A percentile compares a stretch with the other conserved stretches of the same genome.
phyloP scores from a whole-genome alignment of 2,329 filamentous ascomycete species.

The Arthrobotrys conoides region DNA sequence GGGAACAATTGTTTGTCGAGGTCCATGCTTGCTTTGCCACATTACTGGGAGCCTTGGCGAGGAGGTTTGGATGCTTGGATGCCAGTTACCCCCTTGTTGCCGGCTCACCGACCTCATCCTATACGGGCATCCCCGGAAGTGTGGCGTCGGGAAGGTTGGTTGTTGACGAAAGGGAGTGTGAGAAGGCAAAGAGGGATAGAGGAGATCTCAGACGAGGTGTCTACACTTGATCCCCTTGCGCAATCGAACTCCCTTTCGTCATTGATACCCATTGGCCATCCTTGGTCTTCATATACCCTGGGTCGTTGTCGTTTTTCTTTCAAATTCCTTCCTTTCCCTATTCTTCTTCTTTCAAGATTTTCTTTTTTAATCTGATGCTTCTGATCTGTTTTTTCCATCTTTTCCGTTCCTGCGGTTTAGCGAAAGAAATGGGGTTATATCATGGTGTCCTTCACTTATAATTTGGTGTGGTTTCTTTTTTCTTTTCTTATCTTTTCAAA shows the following conservation, averaged over 20 bases:
- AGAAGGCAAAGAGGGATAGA: slow-evolving; percentile 40
- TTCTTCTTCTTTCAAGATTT: background rate
- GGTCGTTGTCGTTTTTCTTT: background rate
- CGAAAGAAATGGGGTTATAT: slow-evolving; percentile 58
- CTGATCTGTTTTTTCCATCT: slow-evolving; percentile 28
- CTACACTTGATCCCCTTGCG: slow-evolving; percentile 21
- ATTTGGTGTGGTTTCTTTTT: slow-evolving; percentile 13
- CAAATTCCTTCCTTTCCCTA: background rate
- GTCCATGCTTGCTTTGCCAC: slow-evolving; percentile 76
- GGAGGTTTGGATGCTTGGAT: slow-evolving; percentile 63
- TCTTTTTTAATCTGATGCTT: slow-evolving; percentile 43
- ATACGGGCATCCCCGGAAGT: slow-evolving; percentile 49
- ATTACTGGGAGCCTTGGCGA: slow-evolving; percentile 68
- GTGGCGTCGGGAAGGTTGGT: slow-evolving; percentile 48
- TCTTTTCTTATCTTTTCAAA: background rate
- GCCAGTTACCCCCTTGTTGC: slow-evolving; percentile 50
- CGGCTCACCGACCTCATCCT: slow-evolving; percentile 33
- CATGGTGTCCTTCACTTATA: slow-evolving; percentile 45
- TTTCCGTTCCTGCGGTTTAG: slow-evolving; percentile 59
- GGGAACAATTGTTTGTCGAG: slow-evolving; percentile 78
- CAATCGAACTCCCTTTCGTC: background rate
- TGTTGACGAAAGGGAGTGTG: slow-evolving; percentile 43
- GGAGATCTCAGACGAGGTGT: slow-evolving; percentile 47
- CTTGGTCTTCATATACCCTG: slow-evolving; percentile 26
- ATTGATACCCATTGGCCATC: background rate